These are phyloP conservation scores for Agrocybe chaxingu DNA, from an alignment of 768 basidiomycete species.

Conservation along the genomic window DNA sequence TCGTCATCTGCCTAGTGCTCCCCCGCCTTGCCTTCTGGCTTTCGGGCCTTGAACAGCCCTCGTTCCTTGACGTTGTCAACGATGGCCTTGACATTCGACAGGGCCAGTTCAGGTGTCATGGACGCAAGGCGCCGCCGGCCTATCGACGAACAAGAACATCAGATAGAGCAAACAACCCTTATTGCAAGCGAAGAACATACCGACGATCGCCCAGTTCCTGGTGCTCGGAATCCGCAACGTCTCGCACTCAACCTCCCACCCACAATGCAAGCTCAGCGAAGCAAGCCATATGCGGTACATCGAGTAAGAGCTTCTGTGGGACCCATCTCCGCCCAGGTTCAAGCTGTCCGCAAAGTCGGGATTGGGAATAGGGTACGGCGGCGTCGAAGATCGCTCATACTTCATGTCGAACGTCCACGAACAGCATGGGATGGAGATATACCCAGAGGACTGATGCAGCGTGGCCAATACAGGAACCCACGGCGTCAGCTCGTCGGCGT, in stretches of 20 bases:
- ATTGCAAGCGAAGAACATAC: slow-evolving; percentile 38
- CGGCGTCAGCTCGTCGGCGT: slow-evolving; percentile 94
- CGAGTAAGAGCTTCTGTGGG: slow-evolving; percentile 67
- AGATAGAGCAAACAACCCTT: not conserved
- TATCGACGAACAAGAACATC: slow-evolving; percentile 3
- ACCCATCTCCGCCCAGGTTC: slow-evolving; percentile 62
- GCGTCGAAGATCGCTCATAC: slow-evolving; percentile 49
- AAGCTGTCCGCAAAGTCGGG: slow-evolving; percentile 33
- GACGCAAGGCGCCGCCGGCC: slow-evolving; percentile 14
- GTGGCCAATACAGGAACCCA: slow-evolving; percentile 88
- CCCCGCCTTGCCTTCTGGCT: slow-evolving; percentile 64
- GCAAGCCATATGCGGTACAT: slow-evolving; percentile 89
- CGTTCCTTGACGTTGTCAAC: slow-evolving; percentile 52
- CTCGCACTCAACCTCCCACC: slow-evolving; percentile 88
- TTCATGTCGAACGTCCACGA: slow-evolving; percentile 74
- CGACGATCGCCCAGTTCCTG: slow-evolving; percentile 88
- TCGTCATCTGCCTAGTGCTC: slow-evolving; percentile 20
- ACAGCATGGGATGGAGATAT: slow-evolving; percentile 89
- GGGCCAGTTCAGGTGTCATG: slow-evolving; percentile 21
- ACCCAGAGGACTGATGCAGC: slow-evolving; percentile 56
- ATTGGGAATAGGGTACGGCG: slow-evolving; percentile 25
- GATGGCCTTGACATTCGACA: slow-evolving; percentile 48
- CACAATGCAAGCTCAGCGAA: slow-evolving; percentile 63
- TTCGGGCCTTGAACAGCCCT: slow-evolving; percentile 70
- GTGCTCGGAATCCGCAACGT: slow-evolving; percentile 88